phyloP scores from a whole-genome alignment of 108 stramenopile genomes.

The Skeletonema grethae region DNA sequence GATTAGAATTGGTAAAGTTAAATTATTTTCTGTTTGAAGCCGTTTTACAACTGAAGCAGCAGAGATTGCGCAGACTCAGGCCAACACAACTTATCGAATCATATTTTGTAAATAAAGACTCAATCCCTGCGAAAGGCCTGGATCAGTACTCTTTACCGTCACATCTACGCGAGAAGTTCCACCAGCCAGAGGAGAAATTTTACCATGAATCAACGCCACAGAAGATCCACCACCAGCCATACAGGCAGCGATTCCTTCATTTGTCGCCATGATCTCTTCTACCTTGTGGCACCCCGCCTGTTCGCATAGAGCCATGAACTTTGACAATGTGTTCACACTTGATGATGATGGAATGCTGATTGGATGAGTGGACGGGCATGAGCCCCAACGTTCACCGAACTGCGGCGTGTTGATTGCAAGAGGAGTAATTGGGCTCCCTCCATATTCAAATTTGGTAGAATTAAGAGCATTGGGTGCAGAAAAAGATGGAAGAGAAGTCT shows the following conservation, averaged over 20 bases:
- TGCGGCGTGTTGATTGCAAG: slow-evolving; percentile 86
- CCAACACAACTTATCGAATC: slow-evolving; percentile 37
- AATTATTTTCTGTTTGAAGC: too few relatives aligned
- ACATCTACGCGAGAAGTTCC: slow-evolving; percentile 65
- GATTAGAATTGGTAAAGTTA: too few relatives aligned
- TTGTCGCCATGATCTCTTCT: slow-evolving; percentile 86
- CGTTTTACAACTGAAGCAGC: too few relatives aligned
- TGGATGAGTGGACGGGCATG: slow-evolving; percentile 65
- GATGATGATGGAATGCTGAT: slow-evolving; percentile 47
- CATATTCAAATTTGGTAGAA: slow-evolving; percentile 76
- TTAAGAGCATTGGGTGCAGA: slow-evolving; percentile 25
- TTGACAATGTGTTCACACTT: slow-evolving; percentile 52
- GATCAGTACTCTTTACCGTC: slow-evolving; percentile 82
- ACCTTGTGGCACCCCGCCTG: slow-evolving; percentile 67
- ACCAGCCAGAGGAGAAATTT: slow-evolving; percentile 60
- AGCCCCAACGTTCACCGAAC: slow-evolving; percentile 91
- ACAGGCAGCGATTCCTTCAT: slow-evolving; percentile 88
- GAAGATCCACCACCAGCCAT: slow-evolving; percentile 73
- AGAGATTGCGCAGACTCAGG: too few relatives aligned
- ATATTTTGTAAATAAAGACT: slow-evolving; percentile 78
- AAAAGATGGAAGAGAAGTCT: slow-evolving; percentile 59
- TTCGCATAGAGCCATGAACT: slow-evolving; percentile 63
- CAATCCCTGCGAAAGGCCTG: slow-evolving; percentile 64
- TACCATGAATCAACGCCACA: slow-evolving; percentile 79
- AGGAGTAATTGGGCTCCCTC: slow-evolving; percentile 73